Evolutionary conservation across 352 stramenopile genomes (phyloP).

Genomic region (Globisporangium canariense): DNA sequence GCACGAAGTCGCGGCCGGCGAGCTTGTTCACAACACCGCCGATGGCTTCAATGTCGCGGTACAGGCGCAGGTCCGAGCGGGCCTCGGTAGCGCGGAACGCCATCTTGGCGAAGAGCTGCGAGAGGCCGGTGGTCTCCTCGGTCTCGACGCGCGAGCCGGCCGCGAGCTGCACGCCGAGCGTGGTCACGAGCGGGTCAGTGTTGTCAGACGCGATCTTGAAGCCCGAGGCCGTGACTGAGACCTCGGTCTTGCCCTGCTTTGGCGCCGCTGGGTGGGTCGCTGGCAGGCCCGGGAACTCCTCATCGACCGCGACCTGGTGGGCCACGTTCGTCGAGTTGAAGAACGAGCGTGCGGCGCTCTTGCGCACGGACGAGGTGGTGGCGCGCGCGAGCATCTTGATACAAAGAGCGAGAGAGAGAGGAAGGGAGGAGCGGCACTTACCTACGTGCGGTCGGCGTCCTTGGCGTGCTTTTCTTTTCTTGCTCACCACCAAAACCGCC

Average conservation of each 20-base stretch:
- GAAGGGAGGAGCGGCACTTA: neutral
- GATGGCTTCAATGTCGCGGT: conserved; percentile 79
- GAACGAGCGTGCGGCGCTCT: conserved; percentile 44
- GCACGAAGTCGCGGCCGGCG: conserved; percentile 70
- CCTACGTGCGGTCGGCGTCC: conserved; percentile 2
- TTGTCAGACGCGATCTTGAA: conserved; percentile 63
- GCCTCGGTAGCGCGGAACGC: conserved; percentile 71
- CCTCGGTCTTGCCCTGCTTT: conserved; percentile 32
- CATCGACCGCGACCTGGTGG: conserved; percentile 50
- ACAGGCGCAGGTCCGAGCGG: conserved; percentile 80
- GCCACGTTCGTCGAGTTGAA: conserved; percentile 60
- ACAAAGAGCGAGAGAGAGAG: neutral
- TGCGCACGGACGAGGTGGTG: conserved; percentile 28
- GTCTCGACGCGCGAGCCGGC: conserved; percentile 62
- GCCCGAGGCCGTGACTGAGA: conserved; percentile 44
- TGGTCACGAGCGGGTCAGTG: conserved; percentile 38
- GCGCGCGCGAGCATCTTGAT: conserved; percentile 30
- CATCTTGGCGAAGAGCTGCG: conserved; percentile 82
- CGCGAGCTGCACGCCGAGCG: conserved; percentile 61
- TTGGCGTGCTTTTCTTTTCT: conserved; percentile 23
- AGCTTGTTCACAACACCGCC: conserved; percentile 59
- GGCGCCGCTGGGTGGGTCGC: conserved; percentile 28
- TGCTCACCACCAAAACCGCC: conserved; percentile 36
- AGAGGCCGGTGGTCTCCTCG: conserved; percentile 66
- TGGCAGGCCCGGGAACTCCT: conserved; percentile 61